Base-by-base conservation (phyloP, 2,329 filamentous ascomycete species). In the Trichoderma harzianum region DNA sequence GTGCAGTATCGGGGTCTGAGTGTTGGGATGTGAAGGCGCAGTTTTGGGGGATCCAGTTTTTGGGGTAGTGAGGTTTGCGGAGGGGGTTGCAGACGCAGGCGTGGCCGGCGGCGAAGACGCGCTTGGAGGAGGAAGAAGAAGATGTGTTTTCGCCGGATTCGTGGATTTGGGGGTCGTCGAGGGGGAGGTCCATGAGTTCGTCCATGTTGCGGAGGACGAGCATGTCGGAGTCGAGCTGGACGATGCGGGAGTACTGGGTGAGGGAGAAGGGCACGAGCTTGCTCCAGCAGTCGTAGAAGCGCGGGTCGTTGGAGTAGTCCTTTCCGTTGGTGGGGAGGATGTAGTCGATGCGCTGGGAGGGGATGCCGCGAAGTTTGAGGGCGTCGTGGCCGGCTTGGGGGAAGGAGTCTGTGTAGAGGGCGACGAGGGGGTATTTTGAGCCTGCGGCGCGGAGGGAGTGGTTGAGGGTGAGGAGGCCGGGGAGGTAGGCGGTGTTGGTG, bases 211-310 rank as follows among this genome's bases (percentile, higher is more conserved):
- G 86, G 75, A 91, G 82, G 8, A 93, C 90, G 65, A 97, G 83
- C 94, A 97, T 97, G 83, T 97, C 94, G 78, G 91, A 92, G 82
- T 97, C 94, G 69, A 97, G 86, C 82, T 94, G 92, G 43, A 97
- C 92, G 39, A 97, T 89, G 53, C 94, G 88, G 30, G 91, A 86
- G 82, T 95, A 97, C 79, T 95, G 90, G 21, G 86, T 86, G 36
- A 97, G 85, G 26, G 88, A 90, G 80, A 97, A 97, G 7, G 92
- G 90, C 18, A 91, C 88, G 32, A 97, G 88, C 83, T 97, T 97
- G 81, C 88, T 93, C 93, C 94, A 97, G 86, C 92, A 94, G 81
- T 97, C 93, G 82, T 93, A 91, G 86, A 97, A 97, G 76, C 94
- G 91, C 64, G 91, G 90, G 81, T 97, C 94, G 73, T 92, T 88